Conservation (phyloP, 352 stramenopile genomes). For the Globisporangium apiculatum region DNA sequence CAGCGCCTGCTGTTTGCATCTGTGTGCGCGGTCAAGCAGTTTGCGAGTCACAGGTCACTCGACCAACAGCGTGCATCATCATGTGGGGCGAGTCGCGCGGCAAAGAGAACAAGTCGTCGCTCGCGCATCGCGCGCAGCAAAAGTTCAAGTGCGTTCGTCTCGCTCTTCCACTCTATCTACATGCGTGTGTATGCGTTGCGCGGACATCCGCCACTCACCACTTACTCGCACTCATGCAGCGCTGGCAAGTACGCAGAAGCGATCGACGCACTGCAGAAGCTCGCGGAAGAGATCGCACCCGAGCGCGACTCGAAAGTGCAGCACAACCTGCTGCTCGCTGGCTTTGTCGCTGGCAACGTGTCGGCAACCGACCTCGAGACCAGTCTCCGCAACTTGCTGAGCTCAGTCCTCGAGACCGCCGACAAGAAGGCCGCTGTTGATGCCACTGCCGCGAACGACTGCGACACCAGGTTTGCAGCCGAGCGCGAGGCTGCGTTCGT, state of each 20-base stretch:
- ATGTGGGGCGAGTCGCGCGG: slow-evolving; percentile 61
- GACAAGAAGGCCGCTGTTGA: slow-evolving; percentile 39
- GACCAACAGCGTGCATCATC: background rate
- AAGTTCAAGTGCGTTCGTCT: slow-evolving; percentile 72
- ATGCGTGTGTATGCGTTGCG: background rate
- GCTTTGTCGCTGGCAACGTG: slow-evolving; percentile 57
- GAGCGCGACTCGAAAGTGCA: slow-evolving; percentile 77
- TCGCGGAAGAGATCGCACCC: slow-evolving; percentile 72
- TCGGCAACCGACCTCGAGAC: slow-evolving; percentile 65
- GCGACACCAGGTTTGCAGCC: slow-evolving; percentile 39
- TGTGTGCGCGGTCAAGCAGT: background rate
- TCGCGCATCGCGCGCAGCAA: slow-evolving; percentile 79
- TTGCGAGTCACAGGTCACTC: too few relatives aligned
- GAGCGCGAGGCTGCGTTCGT: slow-evolving; percentile 84
- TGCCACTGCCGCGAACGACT: slow-evolving; percentile 5
- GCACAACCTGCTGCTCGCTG: slow-evolving; percentile 74
- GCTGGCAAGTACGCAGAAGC: slow-evolving; percentile 82
- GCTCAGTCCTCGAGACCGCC: slow-evolving; percentile 23
- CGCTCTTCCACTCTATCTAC: background rate
- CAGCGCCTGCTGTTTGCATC: background rate
- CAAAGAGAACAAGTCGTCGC: slow-evolving; percentile 84
- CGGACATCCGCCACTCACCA: background rate
- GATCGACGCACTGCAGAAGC: slow-evolving; percentile 77
- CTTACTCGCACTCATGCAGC: slow-evolving; percentile 18
- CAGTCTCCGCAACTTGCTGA: slow-evolving; percentile 55